Percentiles rank a stretch among this genome's conserved stretches.
Conservation (phyloP, 805 yeast species). For the Monosporozyma yasuniensis region DNA sequence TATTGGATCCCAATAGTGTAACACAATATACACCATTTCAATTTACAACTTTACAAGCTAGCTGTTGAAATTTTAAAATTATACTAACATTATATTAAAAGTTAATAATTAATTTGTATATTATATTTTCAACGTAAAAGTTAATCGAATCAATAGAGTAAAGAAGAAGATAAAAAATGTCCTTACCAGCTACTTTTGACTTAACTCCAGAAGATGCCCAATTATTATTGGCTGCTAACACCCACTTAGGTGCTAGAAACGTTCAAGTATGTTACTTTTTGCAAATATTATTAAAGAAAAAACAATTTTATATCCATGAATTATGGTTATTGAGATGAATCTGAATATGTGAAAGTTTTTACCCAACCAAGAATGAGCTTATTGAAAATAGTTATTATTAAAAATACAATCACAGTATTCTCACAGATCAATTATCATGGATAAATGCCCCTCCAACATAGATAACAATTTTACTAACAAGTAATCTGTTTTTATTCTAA, state of each 20-base stretch:
- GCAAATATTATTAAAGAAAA: not conserved
- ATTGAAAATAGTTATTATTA: too few species aligned
- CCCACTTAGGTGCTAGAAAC: conserved; percentile 99
- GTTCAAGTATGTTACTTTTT: conserved; percentile 71
- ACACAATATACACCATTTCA: not conserved
- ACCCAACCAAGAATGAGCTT: too few species aligned
- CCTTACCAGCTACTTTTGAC: conserved; percentile 81
- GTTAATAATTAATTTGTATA: not conserved
- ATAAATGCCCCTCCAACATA: too few species aligned
- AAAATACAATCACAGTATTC: too few species aligned
- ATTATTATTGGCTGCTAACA: conserved; percentile 98
- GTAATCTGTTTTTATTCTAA: not conserved
- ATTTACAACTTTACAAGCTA: not conserved
- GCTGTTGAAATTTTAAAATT: not conserved
- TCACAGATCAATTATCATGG: too few species aligned
- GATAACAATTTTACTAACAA: conserved; percentile 9
- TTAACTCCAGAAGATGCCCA: conserved; percentile 98
- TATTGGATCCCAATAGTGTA: not conserved
- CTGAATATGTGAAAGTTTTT: not conserved
- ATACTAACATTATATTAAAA: not conserved
- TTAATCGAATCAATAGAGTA: conserved; percentile 2
- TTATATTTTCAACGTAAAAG: conserved; percentile 1
- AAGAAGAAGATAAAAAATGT: conserved; percentile 38
- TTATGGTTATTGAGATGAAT: too few species aligned
- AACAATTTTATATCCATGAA: too few species aligned